These are phyloP conservation scores for Aquanectria penicillioides DNA, from an alignment of 2,329 filamentous ascomycete species.

Conservation along the genomic window DNA sequence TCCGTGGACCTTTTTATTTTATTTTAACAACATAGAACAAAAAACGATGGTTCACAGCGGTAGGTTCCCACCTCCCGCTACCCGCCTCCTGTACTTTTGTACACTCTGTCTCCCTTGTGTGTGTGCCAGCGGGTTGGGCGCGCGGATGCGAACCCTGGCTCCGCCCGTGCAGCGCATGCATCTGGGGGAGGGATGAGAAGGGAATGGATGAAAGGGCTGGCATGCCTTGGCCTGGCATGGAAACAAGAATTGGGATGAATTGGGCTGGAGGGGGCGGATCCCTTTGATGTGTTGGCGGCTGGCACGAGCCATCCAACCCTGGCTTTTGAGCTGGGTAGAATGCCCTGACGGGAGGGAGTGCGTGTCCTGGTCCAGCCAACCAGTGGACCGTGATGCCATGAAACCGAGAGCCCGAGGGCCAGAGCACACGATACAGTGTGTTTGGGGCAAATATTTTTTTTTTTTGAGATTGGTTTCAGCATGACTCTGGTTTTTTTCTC, in stretches of 20 bases:
- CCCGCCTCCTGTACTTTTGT: no score
- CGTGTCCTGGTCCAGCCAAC: slow-evolving; percentile 1
- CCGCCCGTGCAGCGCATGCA: background rate
- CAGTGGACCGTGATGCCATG: background rate
- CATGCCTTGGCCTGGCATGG: slow-evolving; percentile 3
- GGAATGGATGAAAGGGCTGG: slow-evolving; percentile 7
- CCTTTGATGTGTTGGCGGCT: slow-evolving; percentile 6
- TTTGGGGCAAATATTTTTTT: no score
- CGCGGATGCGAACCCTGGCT: background rate
- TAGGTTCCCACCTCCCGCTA: background rate
- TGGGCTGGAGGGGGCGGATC: slow-evolving; percentile 12
- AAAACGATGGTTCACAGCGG: background rate
- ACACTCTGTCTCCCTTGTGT: no score
- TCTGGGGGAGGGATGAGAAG: background rate
- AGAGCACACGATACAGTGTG: background rate
- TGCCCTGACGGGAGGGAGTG: background rate
- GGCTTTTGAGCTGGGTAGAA: background rate
- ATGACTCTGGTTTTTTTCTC: no score
- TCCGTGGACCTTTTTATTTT: background rate
- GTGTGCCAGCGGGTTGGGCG: background rate
- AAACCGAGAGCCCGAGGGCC: background rate
- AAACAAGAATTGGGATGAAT: slow-evolving; percentile 13
- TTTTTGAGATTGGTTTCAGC: no score
- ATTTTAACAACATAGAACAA: background rate
- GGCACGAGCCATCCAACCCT: slow-evolving; percentile 13